Evolutionary conservation across 164 flowering plant genomes (phyloP).

Genomic region (Cinnamomum chago): DNA sequence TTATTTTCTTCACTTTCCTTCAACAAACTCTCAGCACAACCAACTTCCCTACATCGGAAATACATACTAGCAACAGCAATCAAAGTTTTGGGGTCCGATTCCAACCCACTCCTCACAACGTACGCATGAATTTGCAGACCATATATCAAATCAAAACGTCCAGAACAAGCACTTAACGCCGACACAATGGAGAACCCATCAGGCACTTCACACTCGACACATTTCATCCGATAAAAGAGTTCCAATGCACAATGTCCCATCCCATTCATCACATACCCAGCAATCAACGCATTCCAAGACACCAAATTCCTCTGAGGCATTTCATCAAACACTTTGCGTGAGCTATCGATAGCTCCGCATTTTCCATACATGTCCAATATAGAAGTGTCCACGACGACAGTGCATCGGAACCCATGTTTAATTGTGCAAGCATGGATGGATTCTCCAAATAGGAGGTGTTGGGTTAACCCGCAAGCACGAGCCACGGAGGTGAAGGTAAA

Average conservation of each 20-base stretch:
- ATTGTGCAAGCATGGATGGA: constrained; percentile 22
- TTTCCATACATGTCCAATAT: constrained; percentile 29
- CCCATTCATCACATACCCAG: constrained; percentile 23
- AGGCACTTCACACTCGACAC: constrained; percentile 17
- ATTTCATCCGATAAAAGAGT: constrained; percentile 31
- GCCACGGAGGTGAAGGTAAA: constrained; percentile 24
- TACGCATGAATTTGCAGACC: constrained; percentile 33
- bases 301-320: constrained; percentile 29
- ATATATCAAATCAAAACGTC: constrained; percentile 14
- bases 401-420: constrained; percentile 24
- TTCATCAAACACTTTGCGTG: constrained; percentile 27
- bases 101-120: constrained; percentile 22
- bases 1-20: constrained; percentile 12
- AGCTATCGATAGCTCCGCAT: constrained; percentile 14
- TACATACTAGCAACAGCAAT: constrained; percentile 33
- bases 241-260: constrained; percentile 26
- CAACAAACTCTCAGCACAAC: constrained; percentile 23
- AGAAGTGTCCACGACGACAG: constrained; percentile 30
- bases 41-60: constrained; percentile 29
- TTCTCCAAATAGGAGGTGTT: constrained; percentile 19
- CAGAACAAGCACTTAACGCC: constrained; percentile 25
- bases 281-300: constrained; percentile 39
- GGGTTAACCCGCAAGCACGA: constrained; percentile 21
- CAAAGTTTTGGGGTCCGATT: constrained; percentile 12
- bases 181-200: constrained; percentile 29